These are phyloP conservation scores for Diaporthe destruens DNA, from an alignment of 2,329 filamentous ascomycete species.

Conservation along the genomic window DNA sequence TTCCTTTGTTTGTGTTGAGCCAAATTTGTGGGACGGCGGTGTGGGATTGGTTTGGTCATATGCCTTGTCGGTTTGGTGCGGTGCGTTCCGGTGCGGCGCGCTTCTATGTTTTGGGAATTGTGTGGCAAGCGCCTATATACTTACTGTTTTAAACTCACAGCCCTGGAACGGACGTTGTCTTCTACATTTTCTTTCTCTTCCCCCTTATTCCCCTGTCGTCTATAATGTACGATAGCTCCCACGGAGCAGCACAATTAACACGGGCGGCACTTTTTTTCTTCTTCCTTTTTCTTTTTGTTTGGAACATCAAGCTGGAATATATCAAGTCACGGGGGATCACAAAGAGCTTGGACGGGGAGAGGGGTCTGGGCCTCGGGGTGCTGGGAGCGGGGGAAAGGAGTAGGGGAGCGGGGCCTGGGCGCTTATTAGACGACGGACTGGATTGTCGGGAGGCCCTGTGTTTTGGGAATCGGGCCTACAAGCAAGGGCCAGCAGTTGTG, in stretches of 20 bases:
- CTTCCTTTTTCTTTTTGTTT: neutral
- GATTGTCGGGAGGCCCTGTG: neutral
- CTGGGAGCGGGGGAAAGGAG: constrained; percentile 6
- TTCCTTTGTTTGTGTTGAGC: constrained; percentile 8
- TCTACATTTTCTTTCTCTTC: neutral
- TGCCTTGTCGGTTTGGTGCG: constrained; percentile 9
- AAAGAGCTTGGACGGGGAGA: neutral
- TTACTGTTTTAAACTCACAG: constrained; percentile 22
- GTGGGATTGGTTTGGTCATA: neutral
- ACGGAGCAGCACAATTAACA: constrained; percentile 16
- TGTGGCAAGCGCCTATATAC: constrained; percentile 40
- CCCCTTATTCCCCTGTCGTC: constrained; percentile 10
- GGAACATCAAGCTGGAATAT: constrained; percentile 18
- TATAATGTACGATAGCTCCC: constrained; percentile 32
- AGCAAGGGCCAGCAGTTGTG: neutral
- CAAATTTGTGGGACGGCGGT: constrained; percentile 20
- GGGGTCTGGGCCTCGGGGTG: constrained; percentile 9
- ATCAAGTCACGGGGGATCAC: constrained; percentile 7
- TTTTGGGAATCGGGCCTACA: neutral
- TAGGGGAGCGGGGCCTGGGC: neutral
- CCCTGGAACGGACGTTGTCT: neutral
- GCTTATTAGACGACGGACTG: constrained; percentile 13
- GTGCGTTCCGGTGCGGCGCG: constrained; percentile 8
- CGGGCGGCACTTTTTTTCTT: constrained; percentile 21
- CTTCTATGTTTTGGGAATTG: constrained; percentile 28